phyloP scores from a whole-genome alignment of 1,284 basidiomycete species.

The Trichosporon sp. region DNA sequence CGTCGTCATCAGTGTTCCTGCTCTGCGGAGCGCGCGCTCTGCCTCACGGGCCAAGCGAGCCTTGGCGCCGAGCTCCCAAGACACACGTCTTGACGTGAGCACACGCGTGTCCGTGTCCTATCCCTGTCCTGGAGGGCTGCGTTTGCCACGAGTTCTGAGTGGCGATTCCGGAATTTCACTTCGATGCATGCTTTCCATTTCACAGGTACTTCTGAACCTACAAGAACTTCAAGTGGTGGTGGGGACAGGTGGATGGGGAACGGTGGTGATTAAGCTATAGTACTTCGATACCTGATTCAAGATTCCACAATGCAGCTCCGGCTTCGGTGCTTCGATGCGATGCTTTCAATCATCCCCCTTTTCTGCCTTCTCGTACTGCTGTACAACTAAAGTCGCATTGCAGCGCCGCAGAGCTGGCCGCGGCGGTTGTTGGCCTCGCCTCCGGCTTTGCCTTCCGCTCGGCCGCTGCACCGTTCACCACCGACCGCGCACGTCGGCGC shows the following conservation, averaged over 20 bases:
- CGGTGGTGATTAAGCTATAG: no score
- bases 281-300: neutral
- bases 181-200: neutral
- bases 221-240: neutral
- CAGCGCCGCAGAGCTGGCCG: no score
- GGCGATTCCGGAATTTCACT: neutral
- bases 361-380: no score
- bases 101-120: neutral
- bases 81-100: neutral
- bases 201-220: neutral
- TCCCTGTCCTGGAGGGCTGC: neutral
- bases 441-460: no score
- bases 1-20: neutral
- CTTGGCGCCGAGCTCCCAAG: neutral
- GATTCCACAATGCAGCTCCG: neutral
- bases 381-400: no score
- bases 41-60: no score
- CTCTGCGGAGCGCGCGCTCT: no score
- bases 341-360: neutral
- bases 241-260: no score
- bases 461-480: conserved; percentile 21
- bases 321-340: neutral
- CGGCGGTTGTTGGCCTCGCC: no score
- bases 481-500: conserved; percentile 28
- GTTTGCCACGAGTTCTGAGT: neutral